Evolutionary conservation across 2,329 filamentous ascomycete genomes (phyloP).

Genomic region (Mycosphaerelloides madeirae): DNA sequence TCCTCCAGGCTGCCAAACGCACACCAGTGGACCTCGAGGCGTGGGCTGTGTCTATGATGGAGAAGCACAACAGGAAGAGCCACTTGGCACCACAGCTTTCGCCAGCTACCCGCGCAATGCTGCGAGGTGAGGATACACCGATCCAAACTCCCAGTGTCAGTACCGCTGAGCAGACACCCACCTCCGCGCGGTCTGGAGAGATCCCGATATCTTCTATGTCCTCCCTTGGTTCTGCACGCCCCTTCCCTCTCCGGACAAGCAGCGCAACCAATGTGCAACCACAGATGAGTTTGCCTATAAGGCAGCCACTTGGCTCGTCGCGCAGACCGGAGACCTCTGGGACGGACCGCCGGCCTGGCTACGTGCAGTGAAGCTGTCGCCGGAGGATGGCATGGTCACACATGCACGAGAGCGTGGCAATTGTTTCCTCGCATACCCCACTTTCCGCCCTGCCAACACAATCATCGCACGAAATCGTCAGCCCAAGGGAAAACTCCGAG

Average conservation of each 20-base stretch:
- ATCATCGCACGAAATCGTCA: too few species aligned
- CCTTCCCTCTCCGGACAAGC: constrained; percentile 41
- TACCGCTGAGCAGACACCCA: constrained; percentile 25
- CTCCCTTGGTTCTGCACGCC: constrained; percentile 28
- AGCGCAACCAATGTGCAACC: constrained; percentile 32
- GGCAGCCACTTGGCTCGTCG: constrained; percentile 34
- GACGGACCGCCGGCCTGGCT: constrained; percentile 26
- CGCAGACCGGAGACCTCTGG: constrained; percentile 26
- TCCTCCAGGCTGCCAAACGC: constrained; percentile 91
- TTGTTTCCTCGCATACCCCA: constrained; percentile 2
- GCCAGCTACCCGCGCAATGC: constrained; percentile 70
- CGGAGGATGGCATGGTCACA: neutral
- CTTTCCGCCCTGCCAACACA: too few species aligned
- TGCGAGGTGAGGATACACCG: constrained; percentile 46
- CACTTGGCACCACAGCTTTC: constrained; percentile 78
- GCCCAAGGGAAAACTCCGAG: too few species aligned
- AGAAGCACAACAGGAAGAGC: constrained; percentile 90
- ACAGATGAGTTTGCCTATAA: constrained; percentile 43
- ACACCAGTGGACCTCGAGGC: constrained; percentile 90
- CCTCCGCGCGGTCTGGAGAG: constrained; percentile 20
- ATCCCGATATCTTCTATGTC: constrained; percentile 27
- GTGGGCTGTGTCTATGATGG: constrained; percentile 92
- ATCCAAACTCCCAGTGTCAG: constrained; percentile 15
- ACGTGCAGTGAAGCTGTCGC: constrained; percentile 17
- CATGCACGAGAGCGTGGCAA: constrained; percentile 1